Evolutionary conservation across 2,329 filamentous ascomycete genomes (phyloP).

Genomic region (Tolypocladium pustulatum): DNA sequence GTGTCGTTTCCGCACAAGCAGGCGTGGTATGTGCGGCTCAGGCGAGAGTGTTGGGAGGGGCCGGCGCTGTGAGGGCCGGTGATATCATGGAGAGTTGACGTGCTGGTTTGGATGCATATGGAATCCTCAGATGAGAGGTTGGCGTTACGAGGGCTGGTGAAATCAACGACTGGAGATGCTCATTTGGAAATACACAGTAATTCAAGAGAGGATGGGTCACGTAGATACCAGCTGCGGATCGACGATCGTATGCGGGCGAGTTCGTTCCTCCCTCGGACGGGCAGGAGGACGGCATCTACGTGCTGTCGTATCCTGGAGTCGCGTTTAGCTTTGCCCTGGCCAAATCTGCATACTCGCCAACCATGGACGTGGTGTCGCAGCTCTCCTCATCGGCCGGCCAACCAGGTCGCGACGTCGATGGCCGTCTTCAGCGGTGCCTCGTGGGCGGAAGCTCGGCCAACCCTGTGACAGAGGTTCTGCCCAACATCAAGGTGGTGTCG

Average conservation of each 20-base stretch:
- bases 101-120: background rate
- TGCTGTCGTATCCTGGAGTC: slow-evolving; percentile 88
- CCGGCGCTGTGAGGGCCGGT: slow-evolving; percentile 39
- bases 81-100: background rate
- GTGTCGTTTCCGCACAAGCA: slow-evolving; percentile 88
- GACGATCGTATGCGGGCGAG: slow-evolving; percentile 47
- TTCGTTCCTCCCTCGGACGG: slow-evolving; percentile 58
- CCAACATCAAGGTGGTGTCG: slow-evolving; percentile 62
- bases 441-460: slow-evolving; percentile 73
- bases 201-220: background rate
- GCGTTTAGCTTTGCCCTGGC: slow-evolving; percentile 83
- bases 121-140: background rate
- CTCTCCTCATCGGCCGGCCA: slow-evolving; percentile 70
- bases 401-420: slow-evolving; percentile 72
- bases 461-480: slow-evolving; percentile 65
- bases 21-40: slow-evolving; percentile 71
- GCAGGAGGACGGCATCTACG: slow-evolving; percentile 60
- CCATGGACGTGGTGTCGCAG: slow-evolving; percentile 74
- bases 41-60: slow-evolving; percentile 69
- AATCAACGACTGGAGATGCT: too few relatives aligned
- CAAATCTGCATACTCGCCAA: slow-evolving; percentile 61
- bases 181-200: too few relatives aligned
- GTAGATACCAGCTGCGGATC: background rate
- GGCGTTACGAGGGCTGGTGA: too few relatives aligned
- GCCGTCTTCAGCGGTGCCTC: slow-evolving; percentile 84